A percentile compares a stretch with the other conserved stretches of the same genome.
These are phyloP conservation scores for Oryza rufipogon DNA, from an alignment of 176 grass and related monocot genomes.

Conservation along the genomic window DNA sequence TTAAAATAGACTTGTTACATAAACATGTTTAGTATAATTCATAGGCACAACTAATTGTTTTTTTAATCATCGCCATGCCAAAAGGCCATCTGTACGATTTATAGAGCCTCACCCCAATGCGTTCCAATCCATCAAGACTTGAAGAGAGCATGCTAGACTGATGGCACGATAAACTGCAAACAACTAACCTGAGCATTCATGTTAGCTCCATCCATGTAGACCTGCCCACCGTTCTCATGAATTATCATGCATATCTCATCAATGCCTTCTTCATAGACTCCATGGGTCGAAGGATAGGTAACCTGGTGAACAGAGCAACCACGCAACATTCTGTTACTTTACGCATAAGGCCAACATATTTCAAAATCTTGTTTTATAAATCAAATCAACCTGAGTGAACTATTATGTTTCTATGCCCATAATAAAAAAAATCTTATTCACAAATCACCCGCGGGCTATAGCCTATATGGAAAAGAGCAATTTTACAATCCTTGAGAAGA, in stretches of 20 bases:
- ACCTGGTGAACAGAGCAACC: constrained; percentile 64
- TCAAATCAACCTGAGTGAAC: constrained; percentile 14
- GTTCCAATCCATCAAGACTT: not conserved
- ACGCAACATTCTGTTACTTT: constrained; percentile 23
- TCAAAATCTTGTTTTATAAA: not conserved
- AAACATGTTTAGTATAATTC: no score
- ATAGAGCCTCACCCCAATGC: no score
- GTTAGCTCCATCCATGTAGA: constrained; percentile 99
- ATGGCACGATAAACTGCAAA: constrained; percentile 22
- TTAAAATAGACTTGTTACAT: not conserved
- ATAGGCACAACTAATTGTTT: no score
- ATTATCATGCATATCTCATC: constrained; percentile 98
- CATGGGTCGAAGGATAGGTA: constrained; percentile 98
- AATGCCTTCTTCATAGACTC: constrained; percentile 99
- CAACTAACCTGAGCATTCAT: constrained; percentile 97
- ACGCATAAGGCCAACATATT: not conserved
- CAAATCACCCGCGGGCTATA: constrained; percentile 11
- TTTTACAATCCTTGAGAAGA: no score
- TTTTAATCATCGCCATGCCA: no score
- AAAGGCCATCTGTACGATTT: no score
- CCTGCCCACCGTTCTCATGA: constrained; percentile 97
- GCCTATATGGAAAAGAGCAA: not conserved
- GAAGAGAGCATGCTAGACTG: not conserved
- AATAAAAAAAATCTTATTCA: not conserved
- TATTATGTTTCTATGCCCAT: constrained; percentile 13